Percentiles rank a stretch among this genome's conserved stretches.
These are phyloP conservation scores for Macrotyloma uniflorum DNA, from an alignment of 306 rosid species.

Conservation along the genomic window DNA sequence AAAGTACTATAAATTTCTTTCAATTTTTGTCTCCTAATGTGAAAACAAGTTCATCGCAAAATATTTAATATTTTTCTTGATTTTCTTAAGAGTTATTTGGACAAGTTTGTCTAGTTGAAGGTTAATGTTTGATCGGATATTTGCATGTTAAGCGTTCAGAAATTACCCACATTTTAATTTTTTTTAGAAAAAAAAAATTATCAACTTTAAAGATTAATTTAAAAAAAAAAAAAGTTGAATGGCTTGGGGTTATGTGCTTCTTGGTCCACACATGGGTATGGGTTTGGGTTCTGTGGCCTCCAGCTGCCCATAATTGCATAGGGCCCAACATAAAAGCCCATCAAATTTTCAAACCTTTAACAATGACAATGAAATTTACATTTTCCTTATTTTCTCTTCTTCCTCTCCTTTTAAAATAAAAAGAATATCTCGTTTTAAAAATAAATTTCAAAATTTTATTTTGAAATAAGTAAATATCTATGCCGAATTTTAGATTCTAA, in stretches of 20 bases:
- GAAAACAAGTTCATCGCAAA: background rate
- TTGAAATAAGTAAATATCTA: too few relatives aligned
- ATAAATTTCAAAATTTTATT: too few relatives aligned
- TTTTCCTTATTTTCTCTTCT: background rate
- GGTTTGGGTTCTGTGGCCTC: background rate
- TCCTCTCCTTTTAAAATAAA: background rate
- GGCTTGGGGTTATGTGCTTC: background rate
- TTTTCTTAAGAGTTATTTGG: background rate
- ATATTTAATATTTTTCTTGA: background rate
- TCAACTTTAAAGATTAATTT: background rate
- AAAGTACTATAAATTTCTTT: background rate
- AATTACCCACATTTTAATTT: too few relatives aligned
- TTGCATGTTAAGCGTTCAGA: too few relatives aligned
- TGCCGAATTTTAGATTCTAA: too few relatives aligned
- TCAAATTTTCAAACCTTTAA: background rate
- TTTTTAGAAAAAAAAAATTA: background rate
- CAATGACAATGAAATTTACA: background rate
- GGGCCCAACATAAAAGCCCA: background rate
- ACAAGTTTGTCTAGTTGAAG: background rate
- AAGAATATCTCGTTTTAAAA: too few relatives aligned
- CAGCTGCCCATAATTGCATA: background rate
- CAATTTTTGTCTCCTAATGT: background rate
- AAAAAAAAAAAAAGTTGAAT: background rate
- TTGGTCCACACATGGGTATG: background rate
- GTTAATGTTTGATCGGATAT: too few relatives aligned